phyloP scores from a whole-genome alignment of 176 grass and related monocot genomes.

The Bonia amplexicaulis region DNA sequence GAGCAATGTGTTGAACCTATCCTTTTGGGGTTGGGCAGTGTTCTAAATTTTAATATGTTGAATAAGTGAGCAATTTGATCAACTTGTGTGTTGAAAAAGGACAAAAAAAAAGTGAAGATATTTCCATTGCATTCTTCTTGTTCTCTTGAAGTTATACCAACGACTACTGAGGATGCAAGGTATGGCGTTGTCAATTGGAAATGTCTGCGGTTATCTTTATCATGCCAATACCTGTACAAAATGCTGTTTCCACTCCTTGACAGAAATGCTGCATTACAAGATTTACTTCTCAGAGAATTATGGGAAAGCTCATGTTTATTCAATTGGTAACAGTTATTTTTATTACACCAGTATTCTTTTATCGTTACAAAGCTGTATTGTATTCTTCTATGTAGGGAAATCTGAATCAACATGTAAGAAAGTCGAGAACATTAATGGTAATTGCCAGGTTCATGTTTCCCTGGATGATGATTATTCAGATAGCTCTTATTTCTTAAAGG shows the following conservation, averaged over 20 bases:
- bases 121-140: not conserved
- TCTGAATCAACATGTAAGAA: constrained; percentile 19
- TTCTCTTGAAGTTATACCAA: not conserved
- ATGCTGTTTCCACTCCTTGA: not conserved
- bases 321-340: not conserved
- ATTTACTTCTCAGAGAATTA: not conserved
- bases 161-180: not conserved
- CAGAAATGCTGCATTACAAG: not conserved
- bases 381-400: constrained; percentile 17
- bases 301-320: not conserved
- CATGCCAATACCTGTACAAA: not conserved
- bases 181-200: not conserved
- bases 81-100: not conserved
- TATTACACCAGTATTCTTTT: not conserved
- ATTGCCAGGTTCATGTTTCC: constrained; percentile 29
- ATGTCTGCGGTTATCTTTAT: not conserved
- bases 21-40: not conserved
- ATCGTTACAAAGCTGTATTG: not conserved
- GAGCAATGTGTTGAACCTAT: not conserved
- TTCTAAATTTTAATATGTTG: not conserved
- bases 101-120: not conserved
- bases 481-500: constrained; percentile 44
- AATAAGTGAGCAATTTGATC: not conserved
- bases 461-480: constrained; percentile 27
- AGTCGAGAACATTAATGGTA: not conserved